Evolutionary conservation across 768 basidiomycete species (phyloP), one percentile per base, ranked within the genome.

Genomic region (Leccinellum luteum): DNA sequence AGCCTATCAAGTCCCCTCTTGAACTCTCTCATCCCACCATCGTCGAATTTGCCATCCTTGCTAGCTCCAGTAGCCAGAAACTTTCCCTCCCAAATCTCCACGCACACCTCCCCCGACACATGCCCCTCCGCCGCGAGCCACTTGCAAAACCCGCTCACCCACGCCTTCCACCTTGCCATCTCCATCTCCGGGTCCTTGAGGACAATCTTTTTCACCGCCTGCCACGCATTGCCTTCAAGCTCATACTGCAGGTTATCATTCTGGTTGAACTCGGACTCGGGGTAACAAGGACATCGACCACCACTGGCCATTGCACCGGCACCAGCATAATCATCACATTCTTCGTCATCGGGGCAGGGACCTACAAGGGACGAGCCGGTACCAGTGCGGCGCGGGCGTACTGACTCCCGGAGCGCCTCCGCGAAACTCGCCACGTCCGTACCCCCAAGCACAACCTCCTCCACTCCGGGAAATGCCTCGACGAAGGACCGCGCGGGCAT

Each of bases 111-210:
- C 25, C 55, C 53, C 4, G 17, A 41, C 0, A n/a, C 54, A 58
- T 65, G 60, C 14, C 63, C 64, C 4, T 27, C 45, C 27, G 57
- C 65, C 45, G 62, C 65, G 3, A 66, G 54, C 65, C 65, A 63
- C 56, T 58, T 61, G n/a, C 51, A 48, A 23, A 66, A 50, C 4
- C 59, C 57, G 34, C 60, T 59, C 27, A 63, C 21, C 52, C 59
- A 67, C 7, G 55, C 54, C 21, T 48, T 63, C 61, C 64, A 63
- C 14, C 15, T 28, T 10, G 15, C 30, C 58, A 58, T 32, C 17
- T 59, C 55, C 7, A 41, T n/a, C n/a, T 41, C 38, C 8, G 62
- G 59, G 12, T 55, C 58, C 28, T 56, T 60, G 31, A 64, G 49
- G 6, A 54, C 57, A 3, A 63, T 17, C 25, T 17, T 59, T 8